Evolutionary conservation across 208 protist genomes (phyloP).

Genomic region (Leishmania gerbilli): DNA sequence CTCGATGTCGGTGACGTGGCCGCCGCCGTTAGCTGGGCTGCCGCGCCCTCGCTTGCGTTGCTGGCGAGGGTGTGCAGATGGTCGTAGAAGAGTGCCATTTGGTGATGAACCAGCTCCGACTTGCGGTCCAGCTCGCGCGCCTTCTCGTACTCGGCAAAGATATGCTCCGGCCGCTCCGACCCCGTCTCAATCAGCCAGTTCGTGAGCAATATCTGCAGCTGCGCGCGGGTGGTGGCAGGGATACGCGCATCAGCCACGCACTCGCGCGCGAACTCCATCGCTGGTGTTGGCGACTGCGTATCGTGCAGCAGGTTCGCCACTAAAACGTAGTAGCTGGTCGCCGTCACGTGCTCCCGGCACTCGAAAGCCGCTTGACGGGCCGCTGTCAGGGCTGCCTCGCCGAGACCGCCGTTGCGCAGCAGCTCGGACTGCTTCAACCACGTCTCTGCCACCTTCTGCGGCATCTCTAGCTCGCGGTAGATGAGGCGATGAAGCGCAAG

Average conservation of each 20-base stretch:
- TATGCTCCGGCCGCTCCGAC: conserved; percentile 73
- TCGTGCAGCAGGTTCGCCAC: conserved; percentile 88
- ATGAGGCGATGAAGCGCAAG: conserved; percentile 82
- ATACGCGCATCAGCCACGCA: conserved; percentile 36
- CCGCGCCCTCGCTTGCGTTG: conserved; percentile 23
- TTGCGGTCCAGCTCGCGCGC: conserved; percentile 53
- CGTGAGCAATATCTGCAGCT: conserved; percentile 76
- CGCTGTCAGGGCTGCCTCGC: conserved; percentile 76
- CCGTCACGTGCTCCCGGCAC: conserved; percentile 23
- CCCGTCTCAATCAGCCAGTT: conserved; percentile 81
- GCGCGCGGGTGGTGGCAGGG: conserved; percentile 41
- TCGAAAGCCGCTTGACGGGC: conserved; percentile 59
- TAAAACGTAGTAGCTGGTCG: conserved; percentile 71
- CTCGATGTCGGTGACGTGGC: neutral
- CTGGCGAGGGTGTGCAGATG: conserved; percentile 50
- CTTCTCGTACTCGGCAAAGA: conserved; percentile 79
- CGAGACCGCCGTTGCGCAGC: conserved; percentile 71
- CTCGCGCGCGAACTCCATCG: conserved; percentile 79
- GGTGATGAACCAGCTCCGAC: conserved; percentile 92
- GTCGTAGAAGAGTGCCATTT: conserved; percentile 95
- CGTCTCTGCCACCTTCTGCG: conserved; percentile 58
- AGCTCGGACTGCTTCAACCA: conserved; percentile 88
- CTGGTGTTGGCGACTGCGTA: conserved; percentile 71
- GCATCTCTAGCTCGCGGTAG: conserved; percentile 61
- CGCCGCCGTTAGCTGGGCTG: conserved; percentile 20